Conservation (phyloP, 78 protist species). For the Anaeramoeba flamelloides region DNA sequence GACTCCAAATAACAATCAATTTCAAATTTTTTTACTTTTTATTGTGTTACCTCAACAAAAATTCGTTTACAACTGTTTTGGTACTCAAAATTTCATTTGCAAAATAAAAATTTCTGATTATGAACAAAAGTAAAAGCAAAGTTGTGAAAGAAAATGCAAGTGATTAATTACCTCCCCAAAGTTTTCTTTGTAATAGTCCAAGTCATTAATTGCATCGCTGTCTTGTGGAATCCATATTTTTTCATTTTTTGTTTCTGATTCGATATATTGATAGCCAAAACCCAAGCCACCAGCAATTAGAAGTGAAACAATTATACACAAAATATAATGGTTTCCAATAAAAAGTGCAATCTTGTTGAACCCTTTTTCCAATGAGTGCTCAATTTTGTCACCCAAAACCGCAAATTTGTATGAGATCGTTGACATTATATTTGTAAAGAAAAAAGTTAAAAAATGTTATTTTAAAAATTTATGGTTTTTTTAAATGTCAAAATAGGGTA, state of each 20-base stretch:
- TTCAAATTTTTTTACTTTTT: neutral
- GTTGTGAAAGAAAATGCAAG: neutral
- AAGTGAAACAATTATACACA: no score
- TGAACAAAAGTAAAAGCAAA: neutral
- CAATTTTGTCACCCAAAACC: no score
- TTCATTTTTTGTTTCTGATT: neutral
- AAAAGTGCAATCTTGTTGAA: no score
- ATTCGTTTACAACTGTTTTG: neutral
- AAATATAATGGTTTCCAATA: no score
- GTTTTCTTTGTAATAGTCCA: neutral
- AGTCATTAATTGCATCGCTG: neutral
- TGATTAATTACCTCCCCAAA: neutral
- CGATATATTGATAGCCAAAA: no score
- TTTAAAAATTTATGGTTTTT: no score
- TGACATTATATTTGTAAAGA: no score
- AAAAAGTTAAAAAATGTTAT: no score
- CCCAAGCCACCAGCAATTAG: no score
- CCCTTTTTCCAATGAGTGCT: no score
- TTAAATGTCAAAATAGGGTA: no score
- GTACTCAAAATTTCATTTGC: neutral
- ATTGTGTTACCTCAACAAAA: neutral
- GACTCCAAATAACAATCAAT: neutral
- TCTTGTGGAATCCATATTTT: neutral
- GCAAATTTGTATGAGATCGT: no score
- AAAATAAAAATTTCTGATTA: neutral